Percentiles rank a stretch among this genome's conserved stretches.
Conservation (phyloP, 1,284 basidiomycete genomes). For the Tilletia caries region DNA sequence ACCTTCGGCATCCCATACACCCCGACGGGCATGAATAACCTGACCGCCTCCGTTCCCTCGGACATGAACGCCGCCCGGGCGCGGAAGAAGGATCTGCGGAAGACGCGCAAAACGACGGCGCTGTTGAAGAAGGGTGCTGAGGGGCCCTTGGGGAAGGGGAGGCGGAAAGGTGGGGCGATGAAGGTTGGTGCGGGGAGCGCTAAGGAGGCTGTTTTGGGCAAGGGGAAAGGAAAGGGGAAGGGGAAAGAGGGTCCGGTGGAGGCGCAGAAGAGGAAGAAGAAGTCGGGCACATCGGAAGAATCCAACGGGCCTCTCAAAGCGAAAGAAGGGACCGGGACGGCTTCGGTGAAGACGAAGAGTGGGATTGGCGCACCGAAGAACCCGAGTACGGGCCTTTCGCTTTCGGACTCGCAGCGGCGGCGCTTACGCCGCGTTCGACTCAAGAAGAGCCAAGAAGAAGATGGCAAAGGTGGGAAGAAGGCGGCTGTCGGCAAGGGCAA, state of each 20-base stretch:
- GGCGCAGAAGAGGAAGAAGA: background rate
- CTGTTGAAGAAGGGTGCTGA: background rate
- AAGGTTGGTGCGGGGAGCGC: background rate
- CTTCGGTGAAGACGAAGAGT: background rate
- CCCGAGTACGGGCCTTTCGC: background rate
- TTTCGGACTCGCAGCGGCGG: background rate
- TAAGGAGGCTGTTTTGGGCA: background rate
- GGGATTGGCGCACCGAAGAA: background rate
- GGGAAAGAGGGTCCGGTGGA: background rate
- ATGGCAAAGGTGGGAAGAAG: too few relatives aligned
- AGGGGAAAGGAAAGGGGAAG: background rate
- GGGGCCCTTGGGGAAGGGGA: background rate
- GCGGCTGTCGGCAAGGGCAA: too few relatives aligned
- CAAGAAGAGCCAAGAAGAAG: too few relatives aligned
- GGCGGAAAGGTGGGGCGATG: background rate
- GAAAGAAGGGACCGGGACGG: background rate
- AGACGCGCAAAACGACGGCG: background rate
- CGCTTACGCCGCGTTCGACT: background rate
- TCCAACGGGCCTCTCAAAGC: background rate
- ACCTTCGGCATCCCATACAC: background rate
- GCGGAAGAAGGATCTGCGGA: conserved; percentile 15
- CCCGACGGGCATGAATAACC: conserved; percentile 15
- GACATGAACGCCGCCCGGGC: conserved; percentile 7
- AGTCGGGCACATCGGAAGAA: background rate
- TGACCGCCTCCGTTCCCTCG: conserved; percentile 15